A percentile compares a stretch with the other conserved stretches of the same genome.
phyloP scores from a whole-genome alignment of 2,329 filamentous ascomycete species.

The Alternaria metachromatica region DNA sequence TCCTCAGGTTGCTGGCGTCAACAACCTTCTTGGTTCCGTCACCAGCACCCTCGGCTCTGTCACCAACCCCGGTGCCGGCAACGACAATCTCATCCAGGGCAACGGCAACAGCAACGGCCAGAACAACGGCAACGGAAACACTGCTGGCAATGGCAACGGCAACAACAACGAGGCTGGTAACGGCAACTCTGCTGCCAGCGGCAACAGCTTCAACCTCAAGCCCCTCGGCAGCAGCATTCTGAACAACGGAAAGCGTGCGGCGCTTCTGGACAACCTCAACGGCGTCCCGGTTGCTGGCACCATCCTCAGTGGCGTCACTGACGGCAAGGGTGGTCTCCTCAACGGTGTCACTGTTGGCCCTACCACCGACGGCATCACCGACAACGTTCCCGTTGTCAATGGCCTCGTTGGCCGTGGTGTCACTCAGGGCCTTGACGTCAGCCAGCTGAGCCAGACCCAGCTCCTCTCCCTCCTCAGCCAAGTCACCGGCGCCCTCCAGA shows the following conservation, averaged over 20 bases:
- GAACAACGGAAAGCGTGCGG: neutral
- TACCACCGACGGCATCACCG: neutral
- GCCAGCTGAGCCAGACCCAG: neutral
- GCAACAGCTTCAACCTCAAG: conserved; percentile 17
- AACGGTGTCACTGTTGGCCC: neutral
- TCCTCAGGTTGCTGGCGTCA: conserved; percentile 10
- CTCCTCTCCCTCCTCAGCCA: neutral
- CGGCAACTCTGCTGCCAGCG: conserved; percentile 12
- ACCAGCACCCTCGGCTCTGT: conserved; percentile 16
- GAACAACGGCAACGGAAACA: conserved; percentile 9
- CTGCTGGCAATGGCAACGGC: conserved; percentile 13
- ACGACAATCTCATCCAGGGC: conserved; percentile 4
- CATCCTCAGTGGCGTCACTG: neutral
- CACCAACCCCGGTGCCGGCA: conserved; percentile 13
- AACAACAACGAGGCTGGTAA: conserved; percentile 14
- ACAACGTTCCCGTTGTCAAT: neutral
- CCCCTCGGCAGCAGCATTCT: conserved; percentile 7
- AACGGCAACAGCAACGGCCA: conserved; percentile 20
- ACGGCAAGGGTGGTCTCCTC: neutral
- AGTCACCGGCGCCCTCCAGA: neutral
- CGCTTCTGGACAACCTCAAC: neutral
- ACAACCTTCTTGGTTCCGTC: neutral
- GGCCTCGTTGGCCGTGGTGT: neutral
- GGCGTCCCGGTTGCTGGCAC: neutral
- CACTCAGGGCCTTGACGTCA: neutral